phyloP scores from a whole-genome alignment of 2,329 filamentous ascomycete genomes.

The Cercospora sp. region DNA sequence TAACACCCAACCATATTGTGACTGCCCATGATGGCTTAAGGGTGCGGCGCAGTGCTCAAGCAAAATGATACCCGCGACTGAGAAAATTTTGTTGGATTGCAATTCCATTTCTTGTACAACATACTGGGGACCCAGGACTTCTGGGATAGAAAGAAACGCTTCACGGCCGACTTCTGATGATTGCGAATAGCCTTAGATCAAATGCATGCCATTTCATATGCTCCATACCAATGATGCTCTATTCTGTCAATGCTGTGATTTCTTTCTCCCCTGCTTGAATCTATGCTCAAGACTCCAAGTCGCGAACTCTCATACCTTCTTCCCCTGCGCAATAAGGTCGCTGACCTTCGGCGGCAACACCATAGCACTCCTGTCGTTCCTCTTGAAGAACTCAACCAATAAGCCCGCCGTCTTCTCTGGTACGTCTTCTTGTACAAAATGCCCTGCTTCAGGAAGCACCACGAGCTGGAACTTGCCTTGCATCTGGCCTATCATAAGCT shows the following conservation, averaged over 20 bases:
- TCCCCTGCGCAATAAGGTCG: slow-evolving; percentile 51
- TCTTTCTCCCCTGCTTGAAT: not conserved
- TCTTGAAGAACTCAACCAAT: slow-evolving; percentile 84
- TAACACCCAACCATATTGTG: slow-evolving; percentile 25
- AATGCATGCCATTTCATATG: not conserved
- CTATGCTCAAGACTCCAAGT: not conserved
- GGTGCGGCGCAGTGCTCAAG: not conserved
- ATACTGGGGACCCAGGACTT: not conserved
- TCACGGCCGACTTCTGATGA: not conserved
- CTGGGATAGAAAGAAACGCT: not conserved
- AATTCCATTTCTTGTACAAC: not conserved
- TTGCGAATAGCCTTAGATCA: not conserved
- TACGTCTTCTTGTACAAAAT: slow-evolving; percentile 95
- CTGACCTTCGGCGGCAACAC: slow-evolving; percentile 87
- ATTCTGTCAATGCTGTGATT: not conserved
- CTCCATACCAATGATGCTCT: not conserved
- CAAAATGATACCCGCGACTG: not conserved
- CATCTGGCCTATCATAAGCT: slow-evolving; percentile 95
- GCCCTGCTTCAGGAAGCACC: slow-evolving; percentile 90
- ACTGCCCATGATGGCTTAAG: slow-evolving; percentile 13
- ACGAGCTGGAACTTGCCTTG: slow-evolving; percentile 96
- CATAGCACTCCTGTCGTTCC: slow-evolving; percentile 82
- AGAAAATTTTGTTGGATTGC: not conserved
- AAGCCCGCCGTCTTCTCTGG: slow-evolving; percentile 85
- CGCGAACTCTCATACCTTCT: slow-evolving; percentile 47